Evolutionary conservation across 257 asterid genomes (phyloP), one percentile per base, ranked within the genome.

Genomic region (Salvia splendens): DNA sequence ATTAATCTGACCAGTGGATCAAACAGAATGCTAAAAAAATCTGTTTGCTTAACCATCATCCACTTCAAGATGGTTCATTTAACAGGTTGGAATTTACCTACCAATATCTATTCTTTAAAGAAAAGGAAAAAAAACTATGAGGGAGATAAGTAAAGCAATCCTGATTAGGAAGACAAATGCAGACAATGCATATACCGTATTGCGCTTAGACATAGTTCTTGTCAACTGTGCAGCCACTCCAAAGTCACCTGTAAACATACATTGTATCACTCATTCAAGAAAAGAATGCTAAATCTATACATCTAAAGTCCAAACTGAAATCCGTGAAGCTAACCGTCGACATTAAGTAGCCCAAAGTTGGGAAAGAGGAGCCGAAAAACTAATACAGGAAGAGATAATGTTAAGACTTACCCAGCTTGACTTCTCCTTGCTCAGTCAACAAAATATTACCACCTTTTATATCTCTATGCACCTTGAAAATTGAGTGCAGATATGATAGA

Each of bases 171-270:
- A 60, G 53, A 41, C 42, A 12, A 66, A 64, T 20, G 64, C 3
- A 51, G 68, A 74, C 38, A 68, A 64, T 68, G 61, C 28, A 46
- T 16, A 5, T 92, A 93, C 99, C 85, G 97, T 91, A 84, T 94
- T 94, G 59, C 97, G 96, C 81, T 94, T 94, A 72, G 99, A 94
- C 97, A 94, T 94, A 6, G 99, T 94, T 83, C 97, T 88, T 70
- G 99, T 90, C 77, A 94, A 82, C 83, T 94, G 99, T 12, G 97
- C 96, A 81, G 99, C 99, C 81, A 94, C 99, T 53, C 96, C 99
- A 83, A 94, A 94, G 81, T 94, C 99, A 87, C 97, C 97, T 93
- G 92, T 50, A 76, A 72, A 56, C 67, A 12, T 70, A 67, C 45
- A 14, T 65, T 41, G 52, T 68, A 1, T 24, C 30, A 24, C 2